Percentiles rank a stretch among this genome's conserved stretches.
phyloP scores from a whole-genome alignment of 768 basidiomycete species.

The Lepiota venenata region DNA sequence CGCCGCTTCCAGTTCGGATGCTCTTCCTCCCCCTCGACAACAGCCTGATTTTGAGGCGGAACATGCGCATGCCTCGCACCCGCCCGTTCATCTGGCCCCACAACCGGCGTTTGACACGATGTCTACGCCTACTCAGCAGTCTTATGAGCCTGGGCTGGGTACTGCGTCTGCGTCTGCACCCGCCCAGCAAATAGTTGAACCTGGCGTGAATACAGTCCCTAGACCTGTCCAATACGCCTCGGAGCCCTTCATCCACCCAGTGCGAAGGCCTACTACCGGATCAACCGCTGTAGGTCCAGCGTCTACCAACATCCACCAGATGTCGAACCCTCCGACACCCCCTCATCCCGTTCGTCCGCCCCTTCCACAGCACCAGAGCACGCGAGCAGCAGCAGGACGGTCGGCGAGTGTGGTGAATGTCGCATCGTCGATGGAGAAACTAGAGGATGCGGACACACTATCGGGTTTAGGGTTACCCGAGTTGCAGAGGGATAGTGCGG shows the following conservation, averaged over 20 bases:
- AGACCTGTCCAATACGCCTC: background rate
- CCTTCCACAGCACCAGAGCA: background rate
- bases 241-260: background rate
- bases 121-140: background rate
- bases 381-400: background rate
- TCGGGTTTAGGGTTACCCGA: constrained; percentile 7
- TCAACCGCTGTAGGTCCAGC: background rate
- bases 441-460: constrained; percentile 10
- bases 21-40: background rate
- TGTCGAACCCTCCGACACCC: background rate
- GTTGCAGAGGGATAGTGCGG: constrained; percentile 4
- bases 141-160: background rate
- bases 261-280: background rate
- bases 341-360: background rate
- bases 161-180: background rate
- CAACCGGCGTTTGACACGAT: background rate
- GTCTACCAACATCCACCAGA: background rate
- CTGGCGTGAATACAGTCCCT: too few species aligned
- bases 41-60: background rate
- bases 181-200: too few species aligned
- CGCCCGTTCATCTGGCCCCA: background rate
- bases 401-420: background rate
- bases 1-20: background rate
- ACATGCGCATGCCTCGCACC: background rate
- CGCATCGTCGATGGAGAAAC: background rate